These are phyloP conservation scores for Rugonectria rugulosa DNA, from an alignment of 2,329 filamentous ascomycete species.

Conservation along the genomic window DNA sequence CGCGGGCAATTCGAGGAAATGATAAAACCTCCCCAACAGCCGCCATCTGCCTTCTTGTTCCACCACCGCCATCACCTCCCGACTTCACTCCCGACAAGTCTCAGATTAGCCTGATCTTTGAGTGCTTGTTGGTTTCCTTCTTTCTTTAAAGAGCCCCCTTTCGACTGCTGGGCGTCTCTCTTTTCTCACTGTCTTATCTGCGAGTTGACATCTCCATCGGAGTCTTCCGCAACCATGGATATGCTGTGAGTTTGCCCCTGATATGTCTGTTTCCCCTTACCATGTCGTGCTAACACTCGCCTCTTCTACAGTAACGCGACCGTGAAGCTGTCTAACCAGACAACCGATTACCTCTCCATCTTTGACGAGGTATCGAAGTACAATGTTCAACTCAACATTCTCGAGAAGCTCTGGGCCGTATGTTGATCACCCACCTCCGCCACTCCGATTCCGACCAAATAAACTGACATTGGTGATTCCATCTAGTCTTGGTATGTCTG, in stretches of 20 bases:
- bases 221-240: constrained; percentile 30
- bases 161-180: constrained; percentile 11
- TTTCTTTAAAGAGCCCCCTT: constrained; percentile 9
- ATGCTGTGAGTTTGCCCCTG: constrained; percentile 37
- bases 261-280: constrained; percentile 6
- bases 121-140: constrained; percentile 28
- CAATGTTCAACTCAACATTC: constrained; percentile 86
- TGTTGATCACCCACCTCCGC: constrained; percentile 44
- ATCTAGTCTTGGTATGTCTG: constrained; percentile 86
- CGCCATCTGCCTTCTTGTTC: constrained; percentile 32
- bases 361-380: constrained; percentile 71
- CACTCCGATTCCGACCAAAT: background rate
- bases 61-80: constrained; percentile 34
- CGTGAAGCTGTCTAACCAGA: constrained; percentile 55
- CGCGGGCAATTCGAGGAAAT: constrained; percentile 35
- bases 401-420: constrained; percentile 89
- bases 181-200: constrained; percentile 8
- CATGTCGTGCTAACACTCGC: constrained; percentile 21
- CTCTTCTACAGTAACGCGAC: constrained; percentile 57
- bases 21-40: constrained; percentile 44
- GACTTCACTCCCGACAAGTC: constrained; percentile 30
- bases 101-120: constrained; percentile 29
- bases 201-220: constrained; percentile 16
- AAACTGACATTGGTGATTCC: constrained; percentile 25
- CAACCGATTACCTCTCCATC: constrained; percentile 62